Conservation (phyloP, 768 basidiomycete genomes). For the Flagelloscypha sp. region DNA sequence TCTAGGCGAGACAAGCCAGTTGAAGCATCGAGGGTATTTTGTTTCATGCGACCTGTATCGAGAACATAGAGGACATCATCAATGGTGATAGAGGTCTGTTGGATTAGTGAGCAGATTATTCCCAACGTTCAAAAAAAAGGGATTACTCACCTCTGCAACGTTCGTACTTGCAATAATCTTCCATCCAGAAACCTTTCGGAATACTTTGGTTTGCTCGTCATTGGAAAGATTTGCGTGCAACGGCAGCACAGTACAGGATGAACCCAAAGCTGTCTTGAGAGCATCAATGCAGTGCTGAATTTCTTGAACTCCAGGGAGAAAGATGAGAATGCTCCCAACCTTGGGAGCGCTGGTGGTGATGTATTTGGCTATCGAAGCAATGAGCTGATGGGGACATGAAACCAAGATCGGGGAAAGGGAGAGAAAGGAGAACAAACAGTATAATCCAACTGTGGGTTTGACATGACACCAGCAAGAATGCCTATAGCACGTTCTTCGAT, state of each 20-base stretch:
- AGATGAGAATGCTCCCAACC: slow-evolving; percentile 71
- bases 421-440: slow-evolving; percentile 32
- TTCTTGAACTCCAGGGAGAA: slow-evolving; percentile 86
- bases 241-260: slow-evolving; percentile 66
- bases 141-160: slow-evolving; percentile 65
- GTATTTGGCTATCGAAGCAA: slow-evolving; percentile 57
- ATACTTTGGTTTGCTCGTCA: slow-evolving; percentile 76
- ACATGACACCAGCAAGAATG: no score
- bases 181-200: slow-evolving; percentile 53
- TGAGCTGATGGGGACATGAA: slow-evolving; percentile 42
- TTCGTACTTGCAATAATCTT: slow-evolving; percentile 89
- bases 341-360: slow-evolving; percentile 43
- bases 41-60: slow-evolving; percentile 79
- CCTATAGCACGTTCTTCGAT: slow-evolving; percentile 37
- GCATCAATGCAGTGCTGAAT: slow-evolving; percentile 70
- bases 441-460: slow-evolving; percentile 64
- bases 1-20: slow-evolving; percentile 66
- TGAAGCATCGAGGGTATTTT: slow-evolving; percentile 52
- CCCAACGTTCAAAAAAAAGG: not conserved
- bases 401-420: no score
- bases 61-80: slow-evolving; percentile 83
- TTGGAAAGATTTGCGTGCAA: slow-evolving; percentile 85
- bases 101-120: slow-evolving; percentile 5
- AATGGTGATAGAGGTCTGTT: slow-evolving; percentile 82
- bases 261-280: slow-evolving; percentile 38